Evolutionary conservation across 2,329 filamentous ascomycete genomes (phyloP).

Genomic region (Aspergillus nomiae): DNA sequence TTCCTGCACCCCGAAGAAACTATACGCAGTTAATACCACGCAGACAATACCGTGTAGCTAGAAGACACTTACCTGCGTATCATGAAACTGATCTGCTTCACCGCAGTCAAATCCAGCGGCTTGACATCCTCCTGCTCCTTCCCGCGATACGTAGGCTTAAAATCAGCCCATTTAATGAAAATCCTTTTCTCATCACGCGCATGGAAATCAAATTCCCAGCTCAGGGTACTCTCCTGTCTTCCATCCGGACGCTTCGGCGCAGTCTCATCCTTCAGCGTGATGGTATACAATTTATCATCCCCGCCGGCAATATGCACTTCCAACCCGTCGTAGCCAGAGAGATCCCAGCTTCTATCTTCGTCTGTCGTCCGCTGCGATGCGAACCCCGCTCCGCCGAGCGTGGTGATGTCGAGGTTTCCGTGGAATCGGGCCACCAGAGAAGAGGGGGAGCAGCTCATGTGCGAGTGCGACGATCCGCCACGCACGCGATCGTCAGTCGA

Average conservation of each 20-base stretch:
- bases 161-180: conserved; percentile 63
- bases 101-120: conserved; percentile 58
- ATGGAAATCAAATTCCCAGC: conserved; percentile 72
- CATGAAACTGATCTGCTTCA: conserved; percentile 75
- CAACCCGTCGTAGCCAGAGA: conserved; percentile 65
- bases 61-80: conserved; percentile 66
- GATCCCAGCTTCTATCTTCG: conserved; percentile 62
- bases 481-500: conserved; percentile 76
- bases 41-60: background rate
- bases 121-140: conserved; percentile 62
- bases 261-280: conserved; percentile 73
- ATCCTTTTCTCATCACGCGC: conserved; percentile 41
- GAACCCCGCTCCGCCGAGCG: conserved; percentile 79
- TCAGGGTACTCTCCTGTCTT: conserved; percentile 70
- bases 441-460: conserved; percentile 43
- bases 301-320: conserved; percentile 51
- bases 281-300: conserved; percentile 70
- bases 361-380: conserved; percentile 71
- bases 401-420: conserved; percentile 71
- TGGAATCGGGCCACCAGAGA: conserved; percentile 57
- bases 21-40: conserved; percentile 36
- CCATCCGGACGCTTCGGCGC: conserved; percentile 59
- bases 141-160: conserved; percentile 75
- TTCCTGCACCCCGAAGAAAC: conserved; percentile 74
- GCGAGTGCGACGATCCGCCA: conserved; percentile 66